A percentile compares a stretch with the other conserved stretches of the same genome.
These are phyloP conservation scores for Helianthus annuus DNA, from an alignment of 129 eudicot genomes.

Conservation along the genomic window DNA sequence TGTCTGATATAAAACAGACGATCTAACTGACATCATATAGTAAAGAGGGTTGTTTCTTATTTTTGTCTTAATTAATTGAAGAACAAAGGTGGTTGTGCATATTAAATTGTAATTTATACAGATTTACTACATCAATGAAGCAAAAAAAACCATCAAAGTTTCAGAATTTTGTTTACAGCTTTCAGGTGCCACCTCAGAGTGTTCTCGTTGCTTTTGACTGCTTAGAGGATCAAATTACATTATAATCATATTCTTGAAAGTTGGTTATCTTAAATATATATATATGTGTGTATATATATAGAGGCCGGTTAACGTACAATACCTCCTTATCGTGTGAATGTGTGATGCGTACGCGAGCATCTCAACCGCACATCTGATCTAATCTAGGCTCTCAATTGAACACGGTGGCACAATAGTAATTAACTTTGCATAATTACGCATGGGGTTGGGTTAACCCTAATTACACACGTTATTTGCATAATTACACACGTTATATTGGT, in stretches of 20 bases:
- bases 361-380: too few species aligned
- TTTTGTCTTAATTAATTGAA: slow-evolving; percentile 16
- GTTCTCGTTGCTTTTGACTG: background rate
- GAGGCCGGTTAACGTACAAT: too few species aligned
- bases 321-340: too few species aligned
- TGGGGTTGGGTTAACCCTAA: too few species aligned
- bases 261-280: background rate
- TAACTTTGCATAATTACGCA: too few species aligned
- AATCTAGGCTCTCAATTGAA: too few species aligned
- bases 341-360: too few species aligned
- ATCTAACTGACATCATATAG: slow-evolving; percentile 23
- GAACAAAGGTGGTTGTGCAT: slow-evolving; percentile 27
- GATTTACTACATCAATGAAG: slow-evolving; percentile 7
- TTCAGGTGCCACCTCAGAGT: slow-evolving; percentile 5
- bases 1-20: slow-evolving; percentile 23
- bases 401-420: too few species aligned
- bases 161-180: background rate
- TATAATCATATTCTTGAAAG: background rate
- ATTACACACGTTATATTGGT: too few species aligned
- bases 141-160: background rate
- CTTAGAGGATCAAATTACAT: slow-evolving; percentile 4
- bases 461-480: too few species aligned
- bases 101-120: slow-evolving; percentile 16
- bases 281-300: too few species aligned
- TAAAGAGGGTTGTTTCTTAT: slow-evolving; percentile 28